phyloP scores from a whole-genome alignment of 371 early-diverging fungal species.

The Apophysomyces sp. region DNA sequence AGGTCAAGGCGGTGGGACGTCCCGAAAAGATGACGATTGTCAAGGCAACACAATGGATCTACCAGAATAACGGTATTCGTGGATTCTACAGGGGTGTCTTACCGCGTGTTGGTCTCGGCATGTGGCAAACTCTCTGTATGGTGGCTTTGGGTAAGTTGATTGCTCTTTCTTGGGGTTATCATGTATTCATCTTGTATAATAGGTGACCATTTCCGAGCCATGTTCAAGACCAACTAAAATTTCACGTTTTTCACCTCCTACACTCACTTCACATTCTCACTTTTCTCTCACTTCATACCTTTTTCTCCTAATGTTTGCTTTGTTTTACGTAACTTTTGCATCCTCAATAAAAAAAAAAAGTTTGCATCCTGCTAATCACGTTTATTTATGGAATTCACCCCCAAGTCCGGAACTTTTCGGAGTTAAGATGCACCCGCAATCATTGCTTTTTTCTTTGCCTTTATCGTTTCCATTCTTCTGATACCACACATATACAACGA shows the following conservation, averaged over 20 bases:
- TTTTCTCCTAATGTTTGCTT: too few species aligned
- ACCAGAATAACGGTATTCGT: conserved; percentile 80
- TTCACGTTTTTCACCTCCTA: not conserved
- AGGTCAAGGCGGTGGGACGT: conserved; percentile 78
- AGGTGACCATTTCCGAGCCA: conserved; percentile 39
- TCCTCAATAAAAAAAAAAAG: too few species aligned
- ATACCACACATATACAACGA: too few species aligned
- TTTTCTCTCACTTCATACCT: not conserved
- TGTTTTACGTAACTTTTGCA: too few species aligned
- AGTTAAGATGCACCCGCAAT: not conserved
- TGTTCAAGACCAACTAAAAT: conserved; percentile 17
- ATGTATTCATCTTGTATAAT: not conserved
- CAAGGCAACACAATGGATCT: conserved; percentile 86
- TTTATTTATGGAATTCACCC: too few species aligned
- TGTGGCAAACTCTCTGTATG: conserved; percentile 97
- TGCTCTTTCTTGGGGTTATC: not conserved
- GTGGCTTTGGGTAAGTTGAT: conserved; percentile 84
- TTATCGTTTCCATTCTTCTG: not conserved
- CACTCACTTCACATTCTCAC: not conserved
- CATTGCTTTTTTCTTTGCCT: not conserved
- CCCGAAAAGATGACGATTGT: conserved; percentile 88
- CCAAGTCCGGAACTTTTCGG: not conserved
- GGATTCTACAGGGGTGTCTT: conserved; percentile 96
- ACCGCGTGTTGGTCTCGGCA: conserved; percentile 87
- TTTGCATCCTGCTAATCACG: too few species aligned